A percentile compares a stretch with the other conserved stretches of the same genome.
Conservation (phyloP, 495 filamentous ascomycete genomes). For the Clavariopsis aquatica region DNA sequence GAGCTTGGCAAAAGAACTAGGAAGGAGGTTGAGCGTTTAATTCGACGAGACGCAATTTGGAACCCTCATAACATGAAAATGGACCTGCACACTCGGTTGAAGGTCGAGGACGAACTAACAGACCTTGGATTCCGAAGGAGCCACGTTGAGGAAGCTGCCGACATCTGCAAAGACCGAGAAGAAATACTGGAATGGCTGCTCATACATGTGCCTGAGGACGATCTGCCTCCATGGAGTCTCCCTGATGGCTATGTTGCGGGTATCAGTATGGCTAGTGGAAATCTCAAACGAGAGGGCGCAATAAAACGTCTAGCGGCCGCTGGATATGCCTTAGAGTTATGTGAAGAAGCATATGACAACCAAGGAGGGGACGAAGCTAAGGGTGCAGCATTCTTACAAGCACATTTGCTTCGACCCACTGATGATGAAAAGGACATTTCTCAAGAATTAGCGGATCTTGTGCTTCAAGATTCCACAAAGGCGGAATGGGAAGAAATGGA, state of each 20-base stretch:
- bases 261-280: constrained; percentile 75
- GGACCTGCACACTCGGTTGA: constrained; percentile 54
- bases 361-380: constrained; percentile 70
- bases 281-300: constrained; percentile 73
- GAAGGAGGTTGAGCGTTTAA: constrained; percentile 71
- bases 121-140: constrained; percentile 78
- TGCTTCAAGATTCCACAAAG: not conserved
- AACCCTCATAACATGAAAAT: constrained; percentile 75
- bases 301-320: constrained; percentile 78
- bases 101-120: constrained; percentile 72
- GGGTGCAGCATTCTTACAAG: constrained; percentile 77
- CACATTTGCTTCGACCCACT: constrained; percentile 56
- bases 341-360: constrained; percentile 68
- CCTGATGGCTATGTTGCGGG: constrained; percentile 89
- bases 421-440: constrained; percentile 29
- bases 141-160: constrained; percentile 85
- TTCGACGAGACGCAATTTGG: constrained; percentile 79
- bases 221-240: constrained; percentile 83
- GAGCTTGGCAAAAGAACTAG: constrained; percentile 84
- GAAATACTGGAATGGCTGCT: constrained; percentile 91
- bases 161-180: constrained; percentile 86
- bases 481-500: constrained; percentile 43
- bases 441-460: constrained; percentile 20
- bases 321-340: constrained; percentile 84
- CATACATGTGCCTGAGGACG: constrained; percentile 95